These are phyloP conservation scores for Saccharomycopsis sp. DNA, from an alignment of 805 yeast genomes.

Conservation along the genomic window DNA sequence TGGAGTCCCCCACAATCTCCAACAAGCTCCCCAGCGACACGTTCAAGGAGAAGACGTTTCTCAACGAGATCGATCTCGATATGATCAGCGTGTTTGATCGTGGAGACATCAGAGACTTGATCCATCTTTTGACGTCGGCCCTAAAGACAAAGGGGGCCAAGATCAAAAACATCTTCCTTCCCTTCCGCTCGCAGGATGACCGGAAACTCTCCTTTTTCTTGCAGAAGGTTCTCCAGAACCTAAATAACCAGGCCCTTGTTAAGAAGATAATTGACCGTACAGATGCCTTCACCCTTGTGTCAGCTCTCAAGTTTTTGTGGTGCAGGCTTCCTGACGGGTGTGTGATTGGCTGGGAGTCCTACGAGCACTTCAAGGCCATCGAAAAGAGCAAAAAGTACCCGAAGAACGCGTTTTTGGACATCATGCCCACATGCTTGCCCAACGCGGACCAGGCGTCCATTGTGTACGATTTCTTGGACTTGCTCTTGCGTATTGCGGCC, in stretches of 20 bases:
- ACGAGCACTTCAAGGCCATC: conserved; percentile 55
- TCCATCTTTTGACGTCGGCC: conserved; percentile 67
- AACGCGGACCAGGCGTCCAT: conserved; percentile 87
- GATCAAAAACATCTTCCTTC: conserved; percentile 67
- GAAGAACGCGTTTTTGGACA: conserved; percentile 63
- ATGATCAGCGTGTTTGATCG: conserved; percentile 44
- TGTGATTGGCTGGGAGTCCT: conserved; percentile 81
- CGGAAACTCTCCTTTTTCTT: conserved; percentile 51
- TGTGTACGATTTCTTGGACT: conserved; percentile 79
- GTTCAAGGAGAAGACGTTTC: conserved; percentile 17
- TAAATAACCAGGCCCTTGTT: conserved; percentile 23
- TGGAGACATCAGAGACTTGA: conserved; percentile 56
- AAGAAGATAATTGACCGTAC: conserved; percentile 40
- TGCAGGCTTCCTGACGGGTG: conserved; percentile 73
- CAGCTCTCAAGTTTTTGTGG: conserved; percentile 81
- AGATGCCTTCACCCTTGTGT: conserved; percentile 65
- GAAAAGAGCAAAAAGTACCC: conserved; percentile 66
- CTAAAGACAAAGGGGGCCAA: conserved; percentile 63
- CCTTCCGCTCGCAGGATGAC: conserved; percentile 69
- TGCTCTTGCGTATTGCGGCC: conserved; percentile 68
- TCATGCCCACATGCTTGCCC: conserved; percentile 78
- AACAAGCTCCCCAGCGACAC: not conserved
- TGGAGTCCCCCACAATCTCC: not conserved
- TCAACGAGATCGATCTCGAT: conserved; percentile 20
- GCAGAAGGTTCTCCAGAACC: conserved; percentile 40